Conservation (phyloP, 192 early-diverging fungal species). For the Chytriomyces hyalinus region DNA sequence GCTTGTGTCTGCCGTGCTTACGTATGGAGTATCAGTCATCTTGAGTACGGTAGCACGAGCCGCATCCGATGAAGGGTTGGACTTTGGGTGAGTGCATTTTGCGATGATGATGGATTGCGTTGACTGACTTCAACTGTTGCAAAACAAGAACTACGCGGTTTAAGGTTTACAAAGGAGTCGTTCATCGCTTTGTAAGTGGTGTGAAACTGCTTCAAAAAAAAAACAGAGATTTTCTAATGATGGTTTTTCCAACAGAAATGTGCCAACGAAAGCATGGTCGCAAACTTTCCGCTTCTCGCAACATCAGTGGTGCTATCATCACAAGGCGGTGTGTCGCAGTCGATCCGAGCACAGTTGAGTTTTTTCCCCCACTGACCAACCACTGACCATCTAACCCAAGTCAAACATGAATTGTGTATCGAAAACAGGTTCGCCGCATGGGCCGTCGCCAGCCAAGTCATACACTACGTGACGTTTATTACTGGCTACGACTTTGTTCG, state of each 20-base stretch:
- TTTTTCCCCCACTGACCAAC: not conserved
- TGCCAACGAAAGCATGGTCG: not conserved
- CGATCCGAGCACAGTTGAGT: not conserved
- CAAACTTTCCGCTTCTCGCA: not conserved
- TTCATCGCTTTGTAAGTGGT: not conserved
- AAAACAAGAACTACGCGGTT: not conserved
- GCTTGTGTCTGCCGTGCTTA: not conserved
- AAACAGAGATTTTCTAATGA: too few relatives aligned
- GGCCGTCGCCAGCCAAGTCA: not conserved
- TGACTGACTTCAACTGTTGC: not conserved
- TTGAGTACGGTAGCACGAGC: not conserved
- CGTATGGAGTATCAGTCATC: not conserved
- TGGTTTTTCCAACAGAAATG: not conserved
- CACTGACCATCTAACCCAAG: not conserved
- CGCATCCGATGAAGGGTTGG: not conserved
- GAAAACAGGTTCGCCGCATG: not conserved
- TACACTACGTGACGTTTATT: not conserved
- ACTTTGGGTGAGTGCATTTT: not conserved
- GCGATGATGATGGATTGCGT: not conserved
- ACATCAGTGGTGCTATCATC: not conserved
- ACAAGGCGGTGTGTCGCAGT: not conserved
- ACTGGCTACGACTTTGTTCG: not conserved
- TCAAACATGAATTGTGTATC: not conserved
- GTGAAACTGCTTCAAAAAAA: too few relatives aligned
- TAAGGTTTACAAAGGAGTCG: not conserved